Evolutionary conservation across 129 eudicot species (phyloP).

Genomic region (Chrysanthemum lavandulifolium): DNA sequence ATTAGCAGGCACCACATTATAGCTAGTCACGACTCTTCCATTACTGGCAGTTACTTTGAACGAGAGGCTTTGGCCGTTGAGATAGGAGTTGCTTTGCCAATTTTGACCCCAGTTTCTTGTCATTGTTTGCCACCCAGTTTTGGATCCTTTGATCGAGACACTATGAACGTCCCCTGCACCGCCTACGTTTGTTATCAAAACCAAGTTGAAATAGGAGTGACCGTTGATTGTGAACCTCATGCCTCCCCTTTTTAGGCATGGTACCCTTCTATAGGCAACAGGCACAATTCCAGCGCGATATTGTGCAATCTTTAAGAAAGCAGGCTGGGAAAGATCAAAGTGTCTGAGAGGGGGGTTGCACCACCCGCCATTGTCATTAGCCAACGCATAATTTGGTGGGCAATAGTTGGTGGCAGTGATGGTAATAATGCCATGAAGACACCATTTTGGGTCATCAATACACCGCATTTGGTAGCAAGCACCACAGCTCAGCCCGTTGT

Average conservation of each 20-base stretch:
- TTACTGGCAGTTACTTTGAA: conserved; percentile 54
- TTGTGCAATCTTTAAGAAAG: conserved; percentile 52
- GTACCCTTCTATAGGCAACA: conserved; percentile 59
- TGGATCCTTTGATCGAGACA: conserved; percentile 60
- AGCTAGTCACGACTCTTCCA: conserved; percentile 57
- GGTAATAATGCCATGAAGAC: conserved; percentile 47
- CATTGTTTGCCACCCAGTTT: conserved; percentile 65
- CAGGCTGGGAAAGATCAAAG: conserved; percentile 65
- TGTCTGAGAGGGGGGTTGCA: conserved; percentile 75
- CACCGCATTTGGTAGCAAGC: conserved; percentile 60
- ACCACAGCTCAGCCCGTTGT: conserved; percentile 58
- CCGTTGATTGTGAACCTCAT: conserved; percentile 73
- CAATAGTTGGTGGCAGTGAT: conserved; percentile 76
- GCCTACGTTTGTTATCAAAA: conserved; percentile 67
- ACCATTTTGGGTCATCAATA: conserved; percentile 51
- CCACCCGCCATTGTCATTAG: conserved; percentile 74
- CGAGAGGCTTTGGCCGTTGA: conserved; percentile 62
- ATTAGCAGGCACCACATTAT: conserved; percentile 50
- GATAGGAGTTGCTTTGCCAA: conserved; percentile 67
- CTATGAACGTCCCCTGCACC: conserved; percentile 67
- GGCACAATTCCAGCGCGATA: conserved; percentile 77
- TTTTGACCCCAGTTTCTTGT: conserved; percentile 78
- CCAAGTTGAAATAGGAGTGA: conserved; percentile 74
- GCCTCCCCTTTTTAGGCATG: conserved; percentile 71
- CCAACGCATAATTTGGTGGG: conserved; percentile 66